phyloP scores from a whole-genome alignment of 2,329 filamentous ascomycete genomes.

The Ascochyta clinopodiicola region DNA sequence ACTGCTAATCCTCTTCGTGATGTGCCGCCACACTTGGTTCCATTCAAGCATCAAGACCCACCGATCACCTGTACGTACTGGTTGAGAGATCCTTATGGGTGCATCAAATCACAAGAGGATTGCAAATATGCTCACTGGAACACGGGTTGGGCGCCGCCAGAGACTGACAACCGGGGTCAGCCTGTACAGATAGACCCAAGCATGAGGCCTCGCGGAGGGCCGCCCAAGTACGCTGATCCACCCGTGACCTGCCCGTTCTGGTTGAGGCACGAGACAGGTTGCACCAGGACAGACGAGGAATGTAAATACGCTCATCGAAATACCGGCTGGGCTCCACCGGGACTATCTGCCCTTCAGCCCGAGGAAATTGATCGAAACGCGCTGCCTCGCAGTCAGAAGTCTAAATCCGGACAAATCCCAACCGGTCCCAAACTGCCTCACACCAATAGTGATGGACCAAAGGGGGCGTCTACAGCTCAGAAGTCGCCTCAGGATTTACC shows the following conservation, averaged over 20 bases:
- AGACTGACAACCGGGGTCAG: background rate
- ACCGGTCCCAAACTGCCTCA: too few species aligned
- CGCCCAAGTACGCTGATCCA: conserved; percentile 3
- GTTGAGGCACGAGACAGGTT: conserved; percentile 18
- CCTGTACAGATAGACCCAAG: conserved; percentile 20
- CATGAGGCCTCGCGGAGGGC: background rate
- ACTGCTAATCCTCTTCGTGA: background rate
- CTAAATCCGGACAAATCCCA: too few species aligned
- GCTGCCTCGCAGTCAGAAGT: background rate
- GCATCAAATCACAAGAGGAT: conserved; percentile 17
- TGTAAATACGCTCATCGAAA: conserved; percentile 35
- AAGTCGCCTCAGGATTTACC: too few species aligned
- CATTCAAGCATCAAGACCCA: conserved; percentile 19
- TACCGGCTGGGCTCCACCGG: conserved; percentile 25
- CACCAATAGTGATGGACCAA: too few species aligned
- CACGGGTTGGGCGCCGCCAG: conserved; percentile 23
- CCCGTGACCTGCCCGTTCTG: conserved; percentile 27
- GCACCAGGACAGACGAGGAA: conserved; percentile 22
- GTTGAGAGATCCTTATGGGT: conserved; percentile 20
- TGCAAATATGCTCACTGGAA: conserved; percentile 33
- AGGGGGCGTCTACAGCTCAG: too few species aligned
- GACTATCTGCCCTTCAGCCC: background rate
- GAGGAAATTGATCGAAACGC: background rate
- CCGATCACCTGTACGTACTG: conserved; percentile 32
- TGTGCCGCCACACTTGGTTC: background rate